A percentile compares a stretch with the other conserved stretches of the same genome.
Conservation (phyloP, 202 grass and related monocot genomes). For the Setaria italica region DNA sequence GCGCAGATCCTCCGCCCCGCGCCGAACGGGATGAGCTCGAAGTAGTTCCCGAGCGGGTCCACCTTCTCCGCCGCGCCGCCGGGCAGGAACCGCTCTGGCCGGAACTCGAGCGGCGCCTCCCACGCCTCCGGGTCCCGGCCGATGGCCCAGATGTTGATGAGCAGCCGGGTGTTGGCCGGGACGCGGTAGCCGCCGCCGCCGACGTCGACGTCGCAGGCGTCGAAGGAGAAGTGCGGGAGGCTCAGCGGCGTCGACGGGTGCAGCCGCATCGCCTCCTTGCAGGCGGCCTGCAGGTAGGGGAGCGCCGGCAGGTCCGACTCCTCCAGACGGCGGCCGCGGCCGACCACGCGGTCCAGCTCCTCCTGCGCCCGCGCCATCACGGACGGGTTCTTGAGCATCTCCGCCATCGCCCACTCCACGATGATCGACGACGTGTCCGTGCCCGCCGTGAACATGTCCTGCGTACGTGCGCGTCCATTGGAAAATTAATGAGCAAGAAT, state of each 20-base stretch:
- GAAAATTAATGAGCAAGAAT: background rate
- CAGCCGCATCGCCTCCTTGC: conserved; percentile 83
- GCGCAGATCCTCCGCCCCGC: conserved; percentile 81
- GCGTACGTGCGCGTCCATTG: background rate
- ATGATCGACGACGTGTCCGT: conserved; percentile 93
- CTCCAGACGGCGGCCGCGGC: conserved; percentile 56
- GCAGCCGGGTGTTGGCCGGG: conserved; percentile 62
- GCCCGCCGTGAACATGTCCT: conserved; percentile 95
- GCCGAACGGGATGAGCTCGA: conserved; percentile 88
- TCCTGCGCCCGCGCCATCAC: conserved; percentile 57
- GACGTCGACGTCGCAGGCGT: conserved; percentile 55
- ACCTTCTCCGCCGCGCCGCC: conserved; percentile 43
- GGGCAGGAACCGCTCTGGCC: conserved; percentile 67
- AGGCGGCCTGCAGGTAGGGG: conserved; percentile 78
- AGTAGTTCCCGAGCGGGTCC: conserved; percentile 73
- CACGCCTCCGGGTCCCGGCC: conserved; percentile 67
- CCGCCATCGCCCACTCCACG: conserved; percentile 80
- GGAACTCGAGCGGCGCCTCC: conserved; percentile 67
- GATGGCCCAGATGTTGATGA: conserved; percentile 88
- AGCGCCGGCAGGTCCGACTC: conserved; percentile 69
- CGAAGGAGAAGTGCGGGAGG: conserved; percentile 84
- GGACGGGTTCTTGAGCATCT: conserved; percentile 66
- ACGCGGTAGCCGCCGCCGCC: conserved; percentile 56
- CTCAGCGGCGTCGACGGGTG: conserved; percentile 87
- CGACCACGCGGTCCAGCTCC: conserved; percentile 75